Evolutionary conservation across 768 basidiomycete genomes (phyloP).

Genomic region (Symmetrospora coprosmae): DNA sequence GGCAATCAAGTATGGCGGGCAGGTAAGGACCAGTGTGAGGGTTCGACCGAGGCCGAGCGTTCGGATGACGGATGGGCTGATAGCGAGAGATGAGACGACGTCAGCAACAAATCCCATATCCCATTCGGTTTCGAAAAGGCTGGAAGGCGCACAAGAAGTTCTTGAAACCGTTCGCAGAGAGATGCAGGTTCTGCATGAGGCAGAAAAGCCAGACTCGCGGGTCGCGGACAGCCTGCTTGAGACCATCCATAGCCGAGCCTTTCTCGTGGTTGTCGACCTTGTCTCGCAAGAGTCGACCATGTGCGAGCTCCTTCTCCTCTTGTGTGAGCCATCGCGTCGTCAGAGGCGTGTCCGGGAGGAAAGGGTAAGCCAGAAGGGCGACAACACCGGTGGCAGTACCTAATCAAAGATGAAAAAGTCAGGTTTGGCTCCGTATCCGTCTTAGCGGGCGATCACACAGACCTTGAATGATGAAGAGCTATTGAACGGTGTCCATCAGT

Average conservation of each 20-base stretch:
- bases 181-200: not conserved
- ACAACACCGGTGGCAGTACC: not conserved
- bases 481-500: too few relatives aligned
- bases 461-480: slow-evolving; percentile 1
- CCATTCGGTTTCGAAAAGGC: too few relatives aligned
- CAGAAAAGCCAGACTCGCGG: not conserved
- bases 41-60: not conserved
- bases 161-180: not conserved
- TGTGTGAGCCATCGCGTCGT: not conserved
- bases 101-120: too few relatives aligned
- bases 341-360: not conserved
- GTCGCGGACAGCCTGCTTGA: not conserved
- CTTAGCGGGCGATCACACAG: too few relatives aligned
- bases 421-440: too few relatives aligned
- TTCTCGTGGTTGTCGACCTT: not conserved
- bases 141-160: too few relatives aligned
- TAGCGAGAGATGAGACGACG: too few relatives aligned
- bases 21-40: not conserved
- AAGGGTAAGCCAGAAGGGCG: too few relatives aligned
- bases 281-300: not conserved
- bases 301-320: not conserved
- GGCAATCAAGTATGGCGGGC: not conserved
- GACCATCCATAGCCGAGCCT: not conserved
- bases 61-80: not conserved
- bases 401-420: too few relatives aligned